Evolutionary conservation across 2,329 filamentous ascomycete genomes (phyloP), one percentile per base, ranked within the genome.

Genomic region (Sporothrix globosa): DNA sequence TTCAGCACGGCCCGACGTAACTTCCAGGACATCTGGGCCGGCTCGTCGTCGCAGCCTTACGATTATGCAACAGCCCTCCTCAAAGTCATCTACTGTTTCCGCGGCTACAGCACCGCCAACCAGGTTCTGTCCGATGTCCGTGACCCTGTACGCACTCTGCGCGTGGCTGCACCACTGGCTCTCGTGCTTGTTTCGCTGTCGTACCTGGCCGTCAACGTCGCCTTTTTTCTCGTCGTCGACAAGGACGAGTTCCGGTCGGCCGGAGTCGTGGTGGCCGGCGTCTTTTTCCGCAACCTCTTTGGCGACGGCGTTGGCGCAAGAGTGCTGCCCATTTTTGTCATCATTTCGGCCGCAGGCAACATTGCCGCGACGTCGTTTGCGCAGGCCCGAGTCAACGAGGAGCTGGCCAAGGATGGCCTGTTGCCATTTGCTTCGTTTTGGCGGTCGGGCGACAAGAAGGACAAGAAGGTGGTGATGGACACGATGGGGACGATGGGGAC

Each of bases 171-270:
- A 0, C 85, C 86, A 0, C 73, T 85, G 3, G 87, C 86, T 0
- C 82, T 89, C 10, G 78, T 79, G n/a, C 80, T 84, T 10, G 84
- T 87, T n/a, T 83, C 84, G 0, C 76, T 86, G 30, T 77, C 86
- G 0, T 89, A 88, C 75, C 83, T 88, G 77, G 80, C 87, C 54
- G 82, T 84, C 76, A 88, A 87, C 75, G 81, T 87, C 46, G 84
- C 86, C 24, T 88, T 88, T 77, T 88, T 88, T 74, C 83, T 85
- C 3, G 86, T 85, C 9, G 85, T 88, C 0, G 84, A 86, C 21
- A 84, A 84, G 72, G 82, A 85, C 6, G 84, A 87, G 70, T 86
- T 89, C 73, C 78, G 83, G 19, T 77, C 79, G 2, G 84, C 85
- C 0, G 86, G 85, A 21, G 82, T 83, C 27, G 83, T 87, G 1